Evolutionary conservation across 2,329 filamentous ascomycete species (phyloP).

Genomic region (Colletotrichum liaoningense): DNA sequence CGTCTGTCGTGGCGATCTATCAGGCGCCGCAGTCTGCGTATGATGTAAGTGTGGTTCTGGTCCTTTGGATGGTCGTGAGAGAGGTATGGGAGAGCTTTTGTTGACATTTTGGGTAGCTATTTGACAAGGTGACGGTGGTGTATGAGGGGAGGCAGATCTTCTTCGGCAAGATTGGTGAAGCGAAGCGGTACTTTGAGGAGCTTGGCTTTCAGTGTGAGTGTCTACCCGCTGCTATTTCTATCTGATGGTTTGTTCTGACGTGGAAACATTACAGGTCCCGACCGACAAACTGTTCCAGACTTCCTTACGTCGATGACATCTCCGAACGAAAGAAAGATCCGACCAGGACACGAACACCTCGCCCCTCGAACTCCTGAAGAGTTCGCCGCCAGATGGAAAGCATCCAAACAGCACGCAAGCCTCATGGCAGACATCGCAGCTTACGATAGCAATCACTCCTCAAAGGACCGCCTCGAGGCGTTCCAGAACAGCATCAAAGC

Average conservation of each 20-base stretch:
- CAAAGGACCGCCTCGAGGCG: slow-evolving; percentile 28
- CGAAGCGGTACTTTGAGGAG: slow-evolving; percentile 70
- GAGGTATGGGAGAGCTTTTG: no score
- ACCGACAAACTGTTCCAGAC: slow-evolving; percentile 72
- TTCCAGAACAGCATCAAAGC: slow-evolving; percentile 31
- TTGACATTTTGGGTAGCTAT: slow-evolving; percentile 47
- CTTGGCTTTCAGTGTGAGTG: slow-evolving; percentile 62
- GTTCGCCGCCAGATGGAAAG: slow-evolving; percentile 46
- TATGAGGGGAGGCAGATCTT: slow-evolving; percentile 76
- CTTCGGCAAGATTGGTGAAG: slow-evolving; percentile 68
- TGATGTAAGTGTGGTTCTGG: slow-evolving; percentile 8
- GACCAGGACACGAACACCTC: slow-evolving; percentile 62
- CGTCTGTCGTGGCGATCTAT: slow-evolving; percentile 37
- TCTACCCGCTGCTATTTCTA: fast-evolving
- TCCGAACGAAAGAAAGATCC: slow-evolving; percentile 71
- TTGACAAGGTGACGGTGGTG: slow-evolving; percentile 72
- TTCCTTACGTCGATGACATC: slow-evolving; percentile 79
- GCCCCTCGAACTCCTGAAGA: slow-evolving; percentile 69
- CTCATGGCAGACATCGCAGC: slow-evolving; percentile 11
- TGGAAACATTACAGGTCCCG: slow-evolving; percentile 38
- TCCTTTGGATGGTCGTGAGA: no score
- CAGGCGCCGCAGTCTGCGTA: slow-evolving; percentile 39
- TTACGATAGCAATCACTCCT: slow-evolving; percentile 18
- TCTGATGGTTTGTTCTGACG: neutral
- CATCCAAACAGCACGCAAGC: slow-evolving; percentile 3